Conservation (phyloP, 176 grass and related monocot species). For the Ensete glaucum region DNA sequence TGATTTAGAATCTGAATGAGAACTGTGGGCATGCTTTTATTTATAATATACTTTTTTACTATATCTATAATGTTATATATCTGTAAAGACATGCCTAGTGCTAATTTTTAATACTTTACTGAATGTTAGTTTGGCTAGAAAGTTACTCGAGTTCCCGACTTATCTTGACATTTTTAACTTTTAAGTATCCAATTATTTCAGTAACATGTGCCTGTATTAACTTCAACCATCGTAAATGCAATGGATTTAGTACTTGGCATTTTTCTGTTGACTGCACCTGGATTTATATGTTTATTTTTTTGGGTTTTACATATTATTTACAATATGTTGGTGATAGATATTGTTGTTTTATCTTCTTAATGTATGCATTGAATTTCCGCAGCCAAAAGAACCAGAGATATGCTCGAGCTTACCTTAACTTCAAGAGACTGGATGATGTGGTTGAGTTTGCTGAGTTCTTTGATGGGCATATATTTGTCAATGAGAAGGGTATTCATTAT, state of each 20-base stretch:
- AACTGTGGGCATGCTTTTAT: background rate
- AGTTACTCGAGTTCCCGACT: too few relatives aligned
- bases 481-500: conserved; percentile 24
- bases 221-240: background rate
- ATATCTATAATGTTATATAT: too few relatives aligned
- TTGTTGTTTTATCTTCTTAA: background rate
- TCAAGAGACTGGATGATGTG: conserved; percentile 22
- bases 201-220: background rate
- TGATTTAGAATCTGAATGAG: background rate
- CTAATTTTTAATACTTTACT: too few relatives aligned
- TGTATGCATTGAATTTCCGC: background rate
- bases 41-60: too few relatives aligned
- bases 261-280: too few relatives aligned
- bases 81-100: too few relatives aligned
- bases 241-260: background rate
- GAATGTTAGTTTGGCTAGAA: too few relatives aligned
- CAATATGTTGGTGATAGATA: background rate
- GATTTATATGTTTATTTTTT: too few relatives aligned
- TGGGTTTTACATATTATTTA: too few relatives aligned
- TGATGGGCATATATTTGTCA: conserved; percentile 29
- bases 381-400: conserved; percentile 17
- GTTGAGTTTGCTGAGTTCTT: conserved; percentile 30
- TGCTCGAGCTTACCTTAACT: conserved; percentile 20
- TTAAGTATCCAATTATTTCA: too few relatives aligned
- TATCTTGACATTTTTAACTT: too few relatives aligned